These are phyloP conservation scores for Boletus rufocinnamomeus DNA, from an alignment of 768 basidiomycete species.

Conservation along the genomic window DNA sequence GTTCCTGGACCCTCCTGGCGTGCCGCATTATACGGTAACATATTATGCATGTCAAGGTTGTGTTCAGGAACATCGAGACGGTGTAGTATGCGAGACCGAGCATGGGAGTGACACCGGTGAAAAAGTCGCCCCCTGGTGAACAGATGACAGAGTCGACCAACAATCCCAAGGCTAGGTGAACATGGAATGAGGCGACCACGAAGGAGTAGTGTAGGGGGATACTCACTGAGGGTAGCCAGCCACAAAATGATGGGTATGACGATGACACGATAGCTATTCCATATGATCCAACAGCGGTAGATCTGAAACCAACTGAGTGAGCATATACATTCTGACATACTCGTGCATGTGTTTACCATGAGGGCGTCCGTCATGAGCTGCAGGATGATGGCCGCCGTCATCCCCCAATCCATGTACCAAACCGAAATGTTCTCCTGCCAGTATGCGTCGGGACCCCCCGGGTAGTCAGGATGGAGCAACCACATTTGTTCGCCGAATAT, in stretches of 20 bases:
- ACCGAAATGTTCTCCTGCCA: slow-evolving; percentile 24
- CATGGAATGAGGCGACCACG: neutral
- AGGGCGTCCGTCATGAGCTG: slow-evolving; percentile 40
- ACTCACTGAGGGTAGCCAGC: slow-evolving; percentile 25
- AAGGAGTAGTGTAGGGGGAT: too few relatives aligned
- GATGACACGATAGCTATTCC: slow-evolving; percentile 21
- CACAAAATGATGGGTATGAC: slow-evolving; percentile 25
- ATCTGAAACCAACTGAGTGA: slow-evolving; percentile 34
- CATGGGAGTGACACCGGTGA: slow-evolving; percentile 7
- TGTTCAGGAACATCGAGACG: slow-evolving; percentile 18
- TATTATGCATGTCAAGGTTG: slow-evolving; percentile 24
- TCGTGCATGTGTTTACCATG: slow-evolving; percentile 15
- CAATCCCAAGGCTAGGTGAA: slow-evolving; percentile 20
- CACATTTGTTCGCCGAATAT: slow-evolving; percentile 38
- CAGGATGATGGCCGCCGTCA: slow-evolving; percentile 26
- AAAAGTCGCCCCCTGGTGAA: slow-evolving; percentile 22
- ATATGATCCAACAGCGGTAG: slow-evolving; percentile 41
- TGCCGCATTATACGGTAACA: slow-evolving; percentile 21
- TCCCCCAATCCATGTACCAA: slow-evolving; percentile 34
- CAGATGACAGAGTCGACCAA: slow-evolving; percentile 11
- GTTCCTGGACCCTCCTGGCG: slow-evolving; percentile 2
- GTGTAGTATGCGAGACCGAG: slow-evolving; percentile 23
- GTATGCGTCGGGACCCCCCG: slow-evolving; percentile 39
- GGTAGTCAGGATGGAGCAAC: slow-evolving; percentile 36
- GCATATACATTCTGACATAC: neutral